These are phyloP conservation scores for Aspergillus cristatus DNA, from an alignment of 495 filamentous ascomycete species.

Conservation along the genomic window DNA sequence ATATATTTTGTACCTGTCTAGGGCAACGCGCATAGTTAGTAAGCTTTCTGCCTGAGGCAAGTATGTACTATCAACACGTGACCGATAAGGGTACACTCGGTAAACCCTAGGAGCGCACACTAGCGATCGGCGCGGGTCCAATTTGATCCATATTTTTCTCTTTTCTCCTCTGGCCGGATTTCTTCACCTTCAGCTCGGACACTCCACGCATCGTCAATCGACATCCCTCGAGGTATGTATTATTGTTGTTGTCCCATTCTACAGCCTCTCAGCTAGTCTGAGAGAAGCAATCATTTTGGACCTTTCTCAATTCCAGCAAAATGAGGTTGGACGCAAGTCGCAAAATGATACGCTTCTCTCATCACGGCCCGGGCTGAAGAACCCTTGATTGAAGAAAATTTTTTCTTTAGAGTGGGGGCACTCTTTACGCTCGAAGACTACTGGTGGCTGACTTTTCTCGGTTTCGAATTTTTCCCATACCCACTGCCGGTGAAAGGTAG, in stretches of 20 bases:
- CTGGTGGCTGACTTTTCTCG: conserved; percentile 70
- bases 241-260: conserved; percentile 13
- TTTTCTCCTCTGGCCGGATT: conserved; percentile 10
- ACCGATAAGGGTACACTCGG: conserved; percentile 19
- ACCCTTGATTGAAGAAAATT: too few species aligned
- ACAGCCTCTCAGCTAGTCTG: conserved; percentile 43
- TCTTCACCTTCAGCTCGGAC: conserved; percentile 8
- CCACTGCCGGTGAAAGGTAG: not conserved
- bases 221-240: conserved; percentile 40
- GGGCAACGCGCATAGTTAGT: too few species aligned
- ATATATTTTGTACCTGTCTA: too few species aligned
- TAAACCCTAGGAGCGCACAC: conserved; percentile 29
- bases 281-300: conserved; percentile 35
- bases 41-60: conserved; percentile 26
- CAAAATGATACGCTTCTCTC: conserved; percentile 65
- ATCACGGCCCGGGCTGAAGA: conserved; percentile 80
- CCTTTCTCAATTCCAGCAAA: conserved; percentile 2
- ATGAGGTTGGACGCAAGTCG: conserved; percentile 1
- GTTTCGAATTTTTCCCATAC: conserved; percentile 16
- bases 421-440: conserved; percentile 84
- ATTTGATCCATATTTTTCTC: conserved; percentile 4
- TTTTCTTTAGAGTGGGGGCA: conserved; percentile 61
- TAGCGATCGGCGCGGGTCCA: conserved; percentile 16
- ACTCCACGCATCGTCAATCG: conserved; percentile 21
- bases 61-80: conserved; percentile 17